These are phyloP conservation scores for Sechiopsis laciniata DNA, from an alignment of 306 rosid genomes.

Conservation along the genomic window DNA sequence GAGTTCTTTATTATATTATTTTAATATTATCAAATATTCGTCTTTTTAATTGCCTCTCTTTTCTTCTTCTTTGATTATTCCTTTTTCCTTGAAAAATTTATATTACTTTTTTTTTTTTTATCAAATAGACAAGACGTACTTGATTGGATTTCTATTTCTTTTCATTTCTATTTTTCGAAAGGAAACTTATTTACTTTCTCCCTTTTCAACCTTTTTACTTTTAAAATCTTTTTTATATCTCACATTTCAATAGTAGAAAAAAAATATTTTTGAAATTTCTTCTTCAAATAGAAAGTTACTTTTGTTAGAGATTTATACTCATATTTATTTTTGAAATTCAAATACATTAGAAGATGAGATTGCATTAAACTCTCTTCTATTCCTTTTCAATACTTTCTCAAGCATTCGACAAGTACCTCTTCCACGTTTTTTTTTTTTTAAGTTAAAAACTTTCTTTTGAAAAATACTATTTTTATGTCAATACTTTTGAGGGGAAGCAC, in stretches of 20 bases:
- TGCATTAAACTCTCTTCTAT: neutral
- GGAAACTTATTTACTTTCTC: neutral
- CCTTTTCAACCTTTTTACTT: neutral
- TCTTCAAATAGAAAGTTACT: neutral
- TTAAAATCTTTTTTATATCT: too few species aligned
- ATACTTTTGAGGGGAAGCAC: too few species aligned
- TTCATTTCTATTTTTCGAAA: neutral
- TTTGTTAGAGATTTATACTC: neutral
- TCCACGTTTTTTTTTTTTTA: too few species aligned
- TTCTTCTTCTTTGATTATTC: too few species aligned
- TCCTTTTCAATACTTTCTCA: too few species aligned
- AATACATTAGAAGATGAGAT: neutral
- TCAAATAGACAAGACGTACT: neutral
- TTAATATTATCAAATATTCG: neutral
- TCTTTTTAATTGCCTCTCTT: too few species aligned
- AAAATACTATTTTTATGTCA: neutral
- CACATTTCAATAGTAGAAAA: neutral
- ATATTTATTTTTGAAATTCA: neutral
- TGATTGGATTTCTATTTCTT: neutral
- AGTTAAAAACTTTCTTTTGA: too few species aligned
- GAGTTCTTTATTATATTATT: neutral
- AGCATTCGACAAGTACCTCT: neutral
- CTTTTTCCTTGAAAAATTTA: neutral
- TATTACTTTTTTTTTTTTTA: neutral
- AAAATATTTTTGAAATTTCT: neutral